These are phyloP conservation scores for Scheffersomyces cryptocercus DNA, from an alignment of 1,139 yeast species.

Conservation along the genomic window DNA sequence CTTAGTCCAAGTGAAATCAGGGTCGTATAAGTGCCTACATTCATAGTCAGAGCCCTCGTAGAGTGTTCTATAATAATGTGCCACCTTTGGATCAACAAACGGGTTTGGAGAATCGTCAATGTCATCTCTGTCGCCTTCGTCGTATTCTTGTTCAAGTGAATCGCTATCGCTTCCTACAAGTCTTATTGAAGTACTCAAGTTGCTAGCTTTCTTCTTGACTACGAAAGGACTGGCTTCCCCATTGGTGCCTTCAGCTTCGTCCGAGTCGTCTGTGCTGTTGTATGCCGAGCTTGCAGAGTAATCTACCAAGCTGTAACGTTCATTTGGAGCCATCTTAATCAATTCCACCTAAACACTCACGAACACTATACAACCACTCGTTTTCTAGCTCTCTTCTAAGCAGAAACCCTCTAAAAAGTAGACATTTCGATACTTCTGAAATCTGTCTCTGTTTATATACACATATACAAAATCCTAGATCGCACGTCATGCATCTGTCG, in stretches of 20 bases:
- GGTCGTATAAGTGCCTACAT: slow-evolving; percentile 22
- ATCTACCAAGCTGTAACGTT: background rate
- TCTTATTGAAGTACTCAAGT: background rate
- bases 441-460: too few species aligned
- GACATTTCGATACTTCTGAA: too few species aligned
- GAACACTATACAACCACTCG: too few species aligned
- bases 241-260: background rate
- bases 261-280: background rate
- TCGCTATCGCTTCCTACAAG: background rate
- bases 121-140: slow-evolving; percentile 1
- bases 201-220: background rate
- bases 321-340: background rate
- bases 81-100: slow-evolving; percentile 19
- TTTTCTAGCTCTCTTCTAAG: too few species aligned
- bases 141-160: background rate
- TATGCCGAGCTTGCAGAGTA: background rate
- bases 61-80: slow-evolving; percentile 16
- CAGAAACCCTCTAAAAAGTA: too few species aligned
- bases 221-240: background rate
- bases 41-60: slow-evolving; percentile 22
- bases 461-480: too few species aligned
- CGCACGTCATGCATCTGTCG: too few species aligned
- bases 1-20: slow-evolving; percentile 21
- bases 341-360: too few species aligned
- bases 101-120: slow-evolving; percentile 8